Percentiles rank a stretch among this genome's conserved stretches.
Conservation (phyloP, 2,329 filamentous ascomycete species). For the Fusarium armeniacum region DNA sequence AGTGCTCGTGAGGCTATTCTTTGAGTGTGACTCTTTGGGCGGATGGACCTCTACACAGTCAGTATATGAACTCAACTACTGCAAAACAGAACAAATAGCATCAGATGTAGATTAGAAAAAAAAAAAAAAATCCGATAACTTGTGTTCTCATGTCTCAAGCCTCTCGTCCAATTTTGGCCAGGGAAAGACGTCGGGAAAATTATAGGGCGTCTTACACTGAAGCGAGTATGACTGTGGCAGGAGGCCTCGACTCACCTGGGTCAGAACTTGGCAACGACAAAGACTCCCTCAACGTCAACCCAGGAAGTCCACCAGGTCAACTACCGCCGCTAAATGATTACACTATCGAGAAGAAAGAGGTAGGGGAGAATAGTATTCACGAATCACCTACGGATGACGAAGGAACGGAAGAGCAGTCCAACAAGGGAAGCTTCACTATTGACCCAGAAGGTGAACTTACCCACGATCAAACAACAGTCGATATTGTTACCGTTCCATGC, state of each 20-base stretch:
- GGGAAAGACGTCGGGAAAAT: constrained; percentile 32
- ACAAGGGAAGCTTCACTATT: constrained; percentile 51
- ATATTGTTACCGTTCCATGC: constrained; percentile 68
- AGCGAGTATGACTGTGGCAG: constrained; percentile 39
- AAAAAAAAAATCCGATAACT: neutral
- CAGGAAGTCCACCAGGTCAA: constrained; percentile 48
- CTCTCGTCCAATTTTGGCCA: constrained; percentile 13
- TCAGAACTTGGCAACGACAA: constrained; percentile 39
- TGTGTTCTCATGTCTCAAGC: constrained; percentile 37
- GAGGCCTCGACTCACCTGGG: constrained; percentile 19
- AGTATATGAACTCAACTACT: neutral
- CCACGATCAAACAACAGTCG: constrained; percentile 67
- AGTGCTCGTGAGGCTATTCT: constrained; percentile 28
- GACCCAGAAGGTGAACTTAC: constrained; percentile 56
- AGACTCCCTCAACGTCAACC: constrained; percentile 50
- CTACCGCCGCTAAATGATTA: constrained; percentile 40
- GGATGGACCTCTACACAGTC: constrained; percentile 1
- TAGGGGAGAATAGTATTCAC: constrained; percentile 1
- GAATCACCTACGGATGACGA: constrained; percentile 12
- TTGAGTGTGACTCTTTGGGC: constrained; percentile 21
- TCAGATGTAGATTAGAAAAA: neutral
- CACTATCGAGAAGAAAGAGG: constrained; percentile 17
- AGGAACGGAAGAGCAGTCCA: neutral
- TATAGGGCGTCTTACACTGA: constrained; percentile 21
- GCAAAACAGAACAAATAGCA: constrained; percentile 2